These are phyloP conservation scores for Hymenoscyphus fructigenus DNA, from an alignment of 2,329 filamentous ascomycete species.

Conservation along the genomic window DNA sequence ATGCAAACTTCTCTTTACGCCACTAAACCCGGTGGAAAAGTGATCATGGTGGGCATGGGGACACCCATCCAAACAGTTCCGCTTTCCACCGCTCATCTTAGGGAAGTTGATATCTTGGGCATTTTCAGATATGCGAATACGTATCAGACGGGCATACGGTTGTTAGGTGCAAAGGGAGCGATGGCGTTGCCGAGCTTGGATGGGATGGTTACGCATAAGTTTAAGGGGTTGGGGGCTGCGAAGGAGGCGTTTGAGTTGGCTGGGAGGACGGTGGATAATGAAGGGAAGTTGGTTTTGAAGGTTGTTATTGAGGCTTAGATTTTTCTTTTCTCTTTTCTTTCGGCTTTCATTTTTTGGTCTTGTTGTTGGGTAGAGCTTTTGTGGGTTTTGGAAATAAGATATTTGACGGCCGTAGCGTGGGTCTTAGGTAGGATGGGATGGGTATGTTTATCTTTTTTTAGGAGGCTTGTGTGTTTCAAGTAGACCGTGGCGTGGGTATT, in stretches of 20 bases:
- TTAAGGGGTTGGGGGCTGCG: slow-evolving; percentile 62
- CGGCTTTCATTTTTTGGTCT: slow-evolving; percentile 39
- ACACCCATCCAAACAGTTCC: slow-evolving; percentile 73
- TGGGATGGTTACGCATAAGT: slow-evolving; percentile 72
- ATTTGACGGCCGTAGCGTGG: not conserved
- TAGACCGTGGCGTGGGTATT: slow-evolving; percentile 1
- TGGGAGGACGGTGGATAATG: slow-evolving; percentile 63
- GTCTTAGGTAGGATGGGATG: not conserved
- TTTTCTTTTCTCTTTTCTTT: not conserved
- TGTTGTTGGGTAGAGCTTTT: slow-evolving; percentile 16
- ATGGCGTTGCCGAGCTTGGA: slow-evolving; percentile 60
- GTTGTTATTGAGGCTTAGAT: slow-evolving; percentile 63
- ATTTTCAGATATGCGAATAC: slow-evolving; percentile 78
- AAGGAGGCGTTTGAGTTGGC: slow-evolving; percentile 69
- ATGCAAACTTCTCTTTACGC: slow-evolving; percentile 75
- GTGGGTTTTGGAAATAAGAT: not conserved
- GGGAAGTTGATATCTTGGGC: slow-evolving; percentile 76
- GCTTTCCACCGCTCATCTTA: slow-evolving; percentile 68
- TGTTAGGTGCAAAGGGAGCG: slow-evolving; percentile 50
- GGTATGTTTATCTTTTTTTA: slow-evolving; percentile 4
- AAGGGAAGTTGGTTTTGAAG: slow-evolving; percentile 70
- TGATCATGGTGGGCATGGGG: slow-evolving; percentile 79
- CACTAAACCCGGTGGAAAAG: slow-evolving; percentile 66
- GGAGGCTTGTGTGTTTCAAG: not conserved
- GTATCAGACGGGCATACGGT: slow-evolving; percentile 67